Conservation (phyloP, 257 asterid genomes). For the Nicotiana otophora region DNA sequence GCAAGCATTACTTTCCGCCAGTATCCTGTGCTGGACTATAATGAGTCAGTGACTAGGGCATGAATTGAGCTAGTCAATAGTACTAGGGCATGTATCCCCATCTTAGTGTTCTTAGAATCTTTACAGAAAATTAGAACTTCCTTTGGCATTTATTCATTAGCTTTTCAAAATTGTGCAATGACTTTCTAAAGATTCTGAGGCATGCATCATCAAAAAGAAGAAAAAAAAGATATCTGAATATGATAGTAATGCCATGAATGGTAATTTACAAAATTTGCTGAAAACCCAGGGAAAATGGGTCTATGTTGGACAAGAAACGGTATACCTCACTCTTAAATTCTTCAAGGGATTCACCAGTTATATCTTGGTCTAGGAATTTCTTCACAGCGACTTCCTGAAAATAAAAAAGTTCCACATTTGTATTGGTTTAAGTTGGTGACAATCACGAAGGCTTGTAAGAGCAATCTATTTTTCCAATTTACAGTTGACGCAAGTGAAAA, state of each 20-base stretch:
- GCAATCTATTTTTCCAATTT: background rate
- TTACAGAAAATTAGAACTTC: background rate
- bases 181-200: too few species aligned
- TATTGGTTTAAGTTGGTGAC: constrained; percentile 3
- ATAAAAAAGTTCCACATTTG: constrained; percentile 19
- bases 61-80: background rate
- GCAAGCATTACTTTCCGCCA: background rate
- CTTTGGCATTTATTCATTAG: constrained; percentile 2
- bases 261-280: background rate
- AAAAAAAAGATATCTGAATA: background rate
- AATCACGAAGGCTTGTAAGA: background rate
- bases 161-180: background rate
- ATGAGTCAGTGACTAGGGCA: background rate
- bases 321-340: constrained; percentile 94
- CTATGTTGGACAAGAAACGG: background rate
- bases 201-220: too few species aligned
- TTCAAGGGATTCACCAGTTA: constrained; percentile 88
- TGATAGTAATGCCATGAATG: background rate
- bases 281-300: background rate
- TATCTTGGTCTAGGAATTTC: constrained; percentile 81
- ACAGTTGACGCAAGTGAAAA: background rate
- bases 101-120: background rate
- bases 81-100: background rate
- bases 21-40: background rate
- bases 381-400: constrained; percentile 95